Base-by-base conservation (phyloP, 1,284 basidiomycete species). In the Rugosomyces carneus region DNA sequence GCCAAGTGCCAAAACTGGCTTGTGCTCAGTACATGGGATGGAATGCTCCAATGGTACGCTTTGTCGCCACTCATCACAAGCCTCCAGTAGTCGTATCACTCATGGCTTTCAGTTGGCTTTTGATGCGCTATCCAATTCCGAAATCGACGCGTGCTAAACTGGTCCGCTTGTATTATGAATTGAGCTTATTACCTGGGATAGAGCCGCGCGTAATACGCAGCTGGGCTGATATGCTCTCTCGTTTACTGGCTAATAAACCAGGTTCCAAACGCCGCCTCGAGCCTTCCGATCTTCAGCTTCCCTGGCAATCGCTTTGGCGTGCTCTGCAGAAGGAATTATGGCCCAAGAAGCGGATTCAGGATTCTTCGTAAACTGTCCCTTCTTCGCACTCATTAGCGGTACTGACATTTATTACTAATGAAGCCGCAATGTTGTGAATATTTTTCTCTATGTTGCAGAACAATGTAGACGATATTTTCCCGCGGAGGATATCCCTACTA, bases 51-150 rank as follows among this genome's bases (percentile, higher is more conserved):
- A 67, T 87, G 78, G 89, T 87, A 58, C 63, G 76, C 66, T 55
- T 37, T 21, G 11, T 9, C 36, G 18, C 29, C 21, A 21, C 41
- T 47, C 18, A 26, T 26, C 24, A 13, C 27, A 29, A 41, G 47
- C 43, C 29, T 29, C 37, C 36, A 38, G 50, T 18, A 20, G 34
- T 36, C 38, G 16, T 2, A 23, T 47, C 47, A 23, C 32, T 27
- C 29, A 29, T 32, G 44, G 34, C 21, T 26, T 19, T 31, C 52
- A 92, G 88, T 63, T 93, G 90, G 89, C 64, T 91, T 40, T 71
- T 84, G 51, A 78, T 91, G 76, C 81, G 81, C 44, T 93, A 92
- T 62, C 89, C 89, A 1, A 79, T 93, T 60, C 65, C 76, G 38
- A 88, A 80, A 45, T 57, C 78, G 32, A 80, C 80, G 21, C 83